These are phyloP conservation scores for Cordyceps pruinosa DNA, from an alignment of 2,329 filamentous ascomycete species.

Conservation along the genomic window DNA sequence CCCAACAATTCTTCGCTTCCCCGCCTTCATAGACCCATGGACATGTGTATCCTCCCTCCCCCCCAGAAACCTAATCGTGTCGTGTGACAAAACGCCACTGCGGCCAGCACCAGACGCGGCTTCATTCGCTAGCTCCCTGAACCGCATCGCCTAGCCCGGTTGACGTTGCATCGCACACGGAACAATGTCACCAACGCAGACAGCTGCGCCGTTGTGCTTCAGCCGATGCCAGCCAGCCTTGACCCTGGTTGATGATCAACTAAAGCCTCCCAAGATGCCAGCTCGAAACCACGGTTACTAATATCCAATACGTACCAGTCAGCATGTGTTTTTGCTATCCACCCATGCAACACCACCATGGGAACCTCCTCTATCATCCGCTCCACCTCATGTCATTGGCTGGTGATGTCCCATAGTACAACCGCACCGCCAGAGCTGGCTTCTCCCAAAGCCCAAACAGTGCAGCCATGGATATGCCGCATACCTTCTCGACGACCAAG, in stretches of 20 bases:
- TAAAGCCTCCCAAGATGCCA: neutral
- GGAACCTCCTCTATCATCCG: neutral
- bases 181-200: neutral
- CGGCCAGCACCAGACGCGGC: neutral
- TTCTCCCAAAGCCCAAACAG: neutral
- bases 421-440: neutral
- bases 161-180: neutral
- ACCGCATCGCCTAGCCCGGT: neutral
- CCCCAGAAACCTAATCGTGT: slow-evolving; percentile 1
- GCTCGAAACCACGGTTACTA: neutral
- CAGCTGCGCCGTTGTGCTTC: neutral
- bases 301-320: too few relatives aligned
- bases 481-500: neutral
- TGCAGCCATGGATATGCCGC: neutral
- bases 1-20: neutral
- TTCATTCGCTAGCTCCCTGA: neutral
- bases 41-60: neutral
- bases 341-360: neutral
- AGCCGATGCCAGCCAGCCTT: slow-evolving; percentile 2
- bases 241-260: neutral
- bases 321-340: neutral
- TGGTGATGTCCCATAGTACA: neutral
- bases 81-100: slow-evolving; percentile 3
- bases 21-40: neutral
- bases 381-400: neutral